Conservation (phyloP, 2,329 filamentous ascomycete species). For the Colletotrichum paranaense region DNA sequence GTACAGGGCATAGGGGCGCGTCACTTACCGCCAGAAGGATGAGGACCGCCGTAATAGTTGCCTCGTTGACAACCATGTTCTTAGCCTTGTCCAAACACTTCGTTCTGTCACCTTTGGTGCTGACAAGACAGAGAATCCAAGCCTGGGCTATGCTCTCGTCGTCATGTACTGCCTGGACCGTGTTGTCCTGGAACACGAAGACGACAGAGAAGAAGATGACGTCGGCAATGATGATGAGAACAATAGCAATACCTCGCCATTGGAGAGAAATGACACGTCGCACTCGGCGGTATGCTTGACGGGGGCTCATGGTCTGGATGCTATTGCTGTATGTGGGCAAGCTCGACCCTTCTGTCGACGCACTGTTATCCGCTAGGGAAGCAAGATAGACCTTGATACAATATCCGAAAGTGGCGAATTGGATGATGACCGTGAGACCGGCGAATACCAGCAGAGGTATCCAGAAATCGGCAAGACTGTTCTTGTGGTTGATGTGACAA, state of each 20-base stretch:
- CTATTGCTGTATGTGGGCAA: conserved; percentile 83
- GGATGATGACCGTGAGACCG: conserved; percentile 79
- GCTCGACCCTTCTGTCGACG: conserved; percentile 76
- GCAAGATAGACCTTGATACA: conserved; percentile 95
- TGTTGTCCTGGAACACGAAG: conserved; percentile 88
- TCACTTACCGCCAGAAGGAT: conserved; percentile 80
- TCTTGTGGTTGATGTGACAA: conserved; percentile 92
- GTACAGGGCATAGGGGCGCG: neutral
- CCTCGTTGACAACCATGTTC: conserved; percentile 76
- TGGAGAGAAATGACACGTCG: conserved; percentile 89
- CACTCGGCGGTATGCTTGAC: conserved; percentile 88
- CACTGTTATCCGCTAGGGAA: conserved; percentile 79
- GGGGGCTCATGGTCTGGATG: conserved; percentile 80
- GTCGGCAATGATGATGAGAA: conserved; percentile 89
- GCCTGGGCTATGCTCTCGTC: conserved; percentile 63
- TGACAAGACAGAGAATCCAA: conserved; percentile 80
- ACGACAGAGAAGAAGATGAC: conserved; percentile 94
- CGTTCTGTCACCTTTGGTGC: conserved; percentile 68
- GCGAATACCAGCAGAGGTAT: conserved; percentile 86
- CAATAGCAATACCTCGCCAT: conserved; percentile 92
- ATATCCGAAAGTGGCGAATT: conserved; percentile 88
- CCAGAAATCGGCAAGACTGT: conserved; percentile 90
- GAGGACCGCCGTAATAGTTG: conserved; percentile 83
- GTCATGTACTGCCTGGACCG: conserved; percentile 69
- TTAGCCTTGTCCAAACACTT: conserved; percentile 72